Base-by-base conservation (phyloP, 768 basidiomycete genomes). In the Rhizopogon vesiculosus region DNA sequence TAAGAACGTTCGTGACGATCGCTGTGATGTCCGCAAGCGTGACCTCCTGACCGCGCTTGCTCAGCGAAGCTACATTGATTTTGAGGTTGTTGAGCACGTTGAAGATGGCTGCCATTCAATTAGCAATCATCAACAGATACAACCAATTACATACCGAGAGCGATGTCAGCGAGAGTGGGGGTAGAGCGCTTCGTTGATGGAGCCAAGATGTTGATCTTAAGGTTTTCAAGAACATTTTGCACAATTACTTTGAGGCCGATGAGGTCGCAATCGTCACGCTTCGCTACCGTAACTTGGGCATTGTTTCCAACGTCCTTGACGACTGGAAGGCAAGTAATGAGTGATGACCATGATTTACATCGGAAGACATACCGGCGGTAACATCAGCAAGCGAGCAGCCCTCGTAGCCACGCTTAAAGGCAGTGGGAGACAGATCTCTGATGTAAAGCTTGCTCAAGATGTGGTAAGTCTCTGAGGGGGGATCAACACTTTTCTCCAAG, bases 91-190 rank as follows among this genome's bases (percentile, higher is more conserved):
- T 13, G 35, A 38, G 35, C 10, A 38, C 35, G 10, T 38, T 13
- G 10, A 4, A 0, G 22, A 22, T 13, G 0, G 0, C 42, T 46
- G 5, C 2, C 1, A 19, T 31, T 13, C 1, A 8, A 4, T 48
- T 6, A 48, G 31, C 13, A 48, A 8, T 1, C 0, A 1, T 18
- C 7, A 1, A 3, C 18, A 15, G 1, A 15, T 4, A 2, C 6
- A 12, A 1, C 1, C 7, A 3, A 3, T 19, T 0, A 4, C 31
- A 15, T 15, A 48, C 46, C 7, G 3, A 3, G 3, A 1, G 4
- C n/a, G 5, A 48, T 5, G 3, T 3, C 2, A 0, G n/a, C 2
- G 10, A 18, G 1, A 5, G 5, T 6, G 2, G n/a, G n/a, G n/a
- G 10, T 1, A 1, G 3, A 5, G 3, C 45, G 45, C 29, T 45